phyloP scores from a whole-genome alignment of 2,329 filamentous ascomycete species.

The Penicillium sp. region DNA sequence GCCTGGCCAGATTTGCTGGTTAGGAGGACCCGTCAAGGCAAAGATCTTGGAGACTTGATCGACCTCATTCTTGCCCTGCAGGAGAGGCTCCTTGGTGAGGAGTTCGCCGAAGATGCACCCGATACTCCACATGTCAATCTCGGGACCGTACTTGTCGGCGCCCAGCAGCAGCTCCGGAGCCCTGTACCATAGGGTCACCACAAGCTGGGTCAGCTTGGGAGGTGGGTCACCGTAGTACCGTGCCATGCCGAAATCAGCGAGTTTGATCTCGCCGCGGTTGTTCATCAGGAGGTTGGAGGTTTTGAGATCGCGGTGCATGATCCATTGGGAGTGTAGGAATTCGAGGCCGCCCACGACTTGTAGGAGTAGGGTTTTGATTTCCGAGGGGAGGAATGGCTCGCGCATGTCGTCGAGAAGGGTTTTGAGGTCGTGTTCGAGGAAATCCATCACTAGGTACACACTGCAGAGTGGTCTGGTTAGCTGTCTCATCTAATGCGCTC shows the following conservation, averaged over 20 bases:
- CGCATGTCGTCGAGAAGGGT: slow-evolving; percentile 89
- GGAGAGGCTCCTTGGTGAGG: slow-evolving; percentile 70
- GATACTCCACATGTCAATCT: slow-evolving; percentile 92
- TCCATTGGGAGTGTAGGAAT: slow-evolving; percentile 84
- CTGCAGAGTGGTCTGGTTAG: slow-evolving; percentile 41
- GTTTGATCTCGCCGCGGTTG: slow-evolving; percentile 89
- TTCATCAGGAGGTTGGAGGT: slow-evolving; percentile 91
- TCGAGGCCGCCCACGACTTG: slow-evolving; percentile 76
- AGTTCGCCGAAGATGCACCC: slow-evolving; percentile 96
- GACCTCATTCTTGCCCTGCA: slow-evolving; percentile 89
- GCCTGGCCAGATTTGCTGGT: slow-evolving; percentile 73
- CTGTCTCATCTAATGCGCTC: neutral
- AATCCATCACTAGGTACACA: slow-evolving; percentile 93
- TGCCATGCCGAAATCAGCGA: slow-evolving; percentile 98
- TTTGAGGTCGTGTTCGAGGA: slow-evolving; percentile 94
- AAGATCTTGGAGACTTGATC: slow-evolving; percentile 86
- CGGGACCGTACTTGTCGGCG: slow-evolving; percentile 64
- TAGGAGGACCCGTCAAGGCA: slow-evolving; percentile 79
- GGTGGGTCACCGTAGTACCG: slow-evolving; percentile 77
- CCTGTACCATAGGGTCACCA: slow-evolving; percentile 97
- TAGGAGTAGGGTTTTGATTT: slow-evolving; percentile 81
- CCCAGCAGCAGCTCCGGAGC: slow-evolving; percentile 86
- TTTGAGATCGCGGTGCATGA: slow-evolving; percentile 89
- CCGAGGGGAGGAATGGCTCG: slow-evolving; percentile 85
- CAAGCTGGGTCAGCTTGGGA: slow-evolving; percentile 77